A percentile compares a stretch with the other conserved stretches of the same genome.
Conservation (phyloP, 1,284 basidiomycete species). For the Cronartium quercuum region DNA sequence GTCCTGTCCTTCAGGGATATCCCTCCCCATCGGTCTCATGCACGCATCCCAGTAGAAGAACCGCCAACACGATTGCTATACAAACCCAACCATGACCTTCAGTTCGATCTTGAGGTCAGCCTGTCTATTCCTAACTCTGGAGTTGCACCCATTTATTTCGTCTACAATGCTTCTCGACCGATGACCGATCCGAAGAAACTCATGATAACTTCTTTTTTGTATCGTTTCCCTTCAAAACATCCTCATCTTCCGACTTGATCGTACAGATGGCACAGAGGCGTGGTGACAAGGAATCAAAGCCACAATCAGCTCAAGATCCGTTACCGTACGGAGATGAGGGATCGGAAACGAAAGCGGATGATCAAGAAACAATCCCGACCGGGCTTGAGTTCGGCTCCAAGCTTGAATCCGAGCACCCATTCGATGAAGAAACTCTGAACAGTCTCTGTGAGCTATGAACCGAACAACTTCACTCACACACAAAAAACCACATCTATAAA, state of each 20-base stretch:
- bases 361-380: not conserved
- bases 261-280: not conserved
- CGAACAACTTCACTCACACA: not conserved
- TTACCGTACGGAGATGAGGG: not conserved
- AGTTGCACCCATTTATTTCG: not conserved
- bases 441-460: not conserved
- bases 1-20: not conserved
- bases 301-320: not conserved
- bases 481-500: not conserved
- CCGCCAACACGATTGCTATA: not conserved
- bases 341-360: not conserved
- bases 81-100: not conserved
- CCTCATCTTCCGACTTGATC: not conserved
- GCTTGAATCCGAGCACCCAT: not conserved
- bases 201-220: not conserved
- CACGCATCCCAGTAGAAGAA: not conserved
- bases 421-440: not conserved
- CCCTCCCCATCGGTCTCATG: not conserved
- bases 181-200: not conserved
- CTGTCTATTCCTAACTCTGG: not conserved
- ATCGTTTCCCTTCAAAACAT: not conserved
- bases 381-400: not conserved
- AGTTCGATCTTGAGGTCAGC: constrained; percentile 1
- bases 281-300: not conserved
- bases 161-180: not conserved